Conservation (phyloP, 2,329 filamentous ascomycete species). For the Cytospora piceae region DNA sequence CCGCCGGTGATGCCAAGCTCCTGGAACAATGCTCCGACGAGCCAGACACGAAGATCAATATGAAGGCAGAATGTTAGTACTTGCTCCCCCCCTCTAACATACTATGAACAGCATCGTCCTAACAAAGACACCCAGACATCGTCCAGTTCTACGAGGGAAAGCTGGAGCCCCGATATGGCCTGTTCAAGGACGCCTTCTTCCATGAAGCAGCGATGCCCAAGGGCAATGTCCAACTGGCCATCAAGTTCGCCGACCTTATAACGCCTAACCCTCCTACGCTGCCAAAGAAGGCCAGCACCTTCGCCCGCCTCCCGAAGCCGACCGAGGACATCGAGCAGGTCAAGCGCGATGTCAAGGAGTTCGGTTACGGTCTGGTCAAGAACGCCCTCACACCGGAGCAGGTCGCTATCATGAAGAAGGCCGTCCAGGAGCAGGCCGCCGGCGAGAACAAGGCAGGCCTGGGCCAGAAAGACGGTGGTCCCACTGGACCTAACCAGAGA, state of each 20-base stretch:
- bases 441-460: constrained; percentile 35
- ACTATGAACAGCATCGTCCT: background rate
- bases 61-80: constrained; percentile 33
- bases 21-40: constrained; percentile 31
- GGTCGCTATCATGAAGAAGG: constrained; percentile 34
- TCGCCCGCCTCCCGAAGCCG: constrained; percentile 43
- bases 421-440: constrained; percentile 35
- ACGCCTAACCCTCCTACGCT: constrained; percentile 32
- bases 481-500: constrained; percentile 30
- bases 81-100: background rate
- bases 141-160: constrained; percentile 34
- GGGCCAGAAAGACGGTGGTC: constrained; percentile 33
- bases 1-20: constrained; percentile 32
- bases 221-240: constrained; percentile 34
- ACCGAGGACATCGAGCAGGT: constrained; percentile 38
- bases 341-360: constrained; percentile 35
- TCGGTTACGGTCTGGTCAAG: constrained; percentile 38
- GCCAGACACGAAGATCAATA: constrained; percentile 34
- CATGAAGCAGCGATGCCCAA: constrained; percentile 33
- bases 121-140: constrained; percentile 27
- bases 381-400: constrained; percentile 35
- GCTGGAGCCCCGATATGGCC: constrained; percentile 36
- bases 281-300: constrained; percentile 42
- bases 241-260: constrained; percentile 37
- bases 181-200: constrained; percentile 38